Evolutionary conservation across 2,329 filamentous ascomycete species (phyloP).

Genomic region (Fusarium sp.): DNA sequence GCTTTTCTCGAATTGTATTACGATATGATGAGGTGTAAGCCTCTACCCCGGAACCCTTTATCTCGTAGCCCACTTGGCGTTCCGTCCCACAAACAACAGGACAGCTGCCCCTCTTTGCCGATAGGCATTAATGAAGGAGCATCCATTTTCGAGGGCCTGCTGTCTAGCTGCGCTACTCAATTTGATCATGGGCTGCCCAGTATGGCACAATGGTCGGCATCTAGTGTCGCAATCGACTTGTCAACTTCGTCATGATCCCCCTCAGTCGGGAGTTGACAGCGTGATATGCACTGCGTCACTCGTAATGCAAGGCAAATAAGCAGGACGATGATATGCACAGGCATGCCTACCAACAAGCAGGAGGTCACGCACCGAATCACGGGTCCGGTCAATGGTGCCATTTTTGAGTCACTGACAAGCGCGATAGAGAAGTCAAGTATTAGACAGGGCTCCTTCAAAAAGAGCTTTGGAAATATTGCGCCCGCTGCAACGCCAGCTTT

Average conservation of each 20-base stretch:
- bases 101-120: conserved; percentile 38
- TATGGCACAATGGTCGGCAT: conserved; percentile 6
- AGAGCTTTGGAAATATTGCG: conserved; percentile 28
- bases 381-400: conserved; percentile 36
- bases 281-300: conserved; percentile 40
- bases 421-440: conserved; percentile 13
- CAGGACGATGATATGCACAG: conserved; percentile 26
- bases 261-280: conserved; percentile 16
- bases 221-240: conserved; percentile 20
- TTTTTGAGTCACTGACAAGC: conserved; percentile 34
- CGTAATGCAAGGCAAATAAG: conserved; percentile 21
- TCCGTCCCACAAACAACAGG: conserved; percentile 41
- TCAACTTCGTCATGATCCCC: conserved; percentile 19
- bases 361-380: conserved; percentile 31
- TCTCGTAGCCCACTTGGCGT: conserved; percentile 39
- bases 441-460: conserved; percentile 3
- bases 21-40: conserved; percentile 35
- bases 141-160: conserved; percentile 12
- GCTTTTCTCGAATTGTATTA: conserved; percentile 17
- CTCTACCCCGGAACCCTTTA: conserved; percentile 33
- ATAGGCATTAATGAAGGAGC: conserved; percentile 36
- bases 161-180: conserved; percentile 14
- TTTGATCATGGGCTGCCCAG: neutral
- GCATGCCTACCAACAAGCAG: conserved; percentile 22
- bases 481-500: conserved; percentile 37